Percentiles rank a stretch among this genome's conserved stretches.
Evolutionary conservation across 257 asterid species (phyloP).

Genomic region (Euphrasia confusa): DNA sequence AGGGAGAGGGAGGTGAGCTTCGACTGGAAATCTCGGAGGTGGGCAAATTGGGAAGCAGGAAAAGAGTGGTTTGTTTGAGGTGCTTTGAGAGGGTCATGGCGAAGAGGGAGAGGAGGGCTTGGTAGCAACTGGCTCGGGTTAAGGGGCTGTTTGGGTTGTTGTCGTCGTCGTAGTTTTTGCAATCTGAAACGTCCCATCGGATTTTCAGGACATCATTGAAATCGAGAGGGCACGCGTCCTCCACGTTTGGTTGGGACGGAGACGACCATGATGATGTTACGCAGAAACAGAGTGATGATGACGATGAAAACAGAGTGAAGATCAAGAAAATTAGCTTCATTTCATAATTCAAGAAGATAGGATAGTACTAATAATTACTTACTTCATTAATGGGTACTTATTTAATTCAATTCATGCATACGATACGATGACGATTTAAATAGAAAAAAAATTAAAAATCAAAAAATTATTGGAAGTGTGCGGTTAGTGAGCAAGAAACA

Average conservation of each 20-base stretch:
- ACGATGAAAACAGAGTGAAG: conserved; percentile 24
- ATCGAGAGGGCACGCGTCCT: conserved; percentile 52
- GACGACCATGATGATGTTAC: background rate
- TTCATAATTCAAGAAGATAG: no score
- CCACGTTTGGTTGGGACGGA: no score
- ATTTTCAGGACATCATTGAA: conserved; percentile 46
- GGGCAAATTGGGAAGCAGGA: conserved; percentile 53
- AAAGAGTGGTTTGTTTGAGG: conserved; percentile 50
- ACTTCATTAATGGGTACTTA: no score
- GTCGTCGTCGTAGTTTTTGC: conserved; percentile 27
- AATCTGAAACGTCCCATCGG: conserved; percentile 66
- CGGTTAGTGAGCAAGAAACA: no score
- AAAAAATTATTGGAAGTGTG: no score
- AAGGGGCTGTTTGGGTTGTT: conserved; percentile 10
- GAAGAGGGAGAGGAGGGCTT: conserved; percentile 61
- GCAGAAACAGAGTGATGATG: conserved; percentile 17
- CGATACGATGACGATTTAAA: no score
- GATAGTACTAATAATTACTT: no score
- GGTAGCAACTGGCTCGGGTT: conserved; percentile 42
- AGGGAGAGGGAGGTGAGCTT: conserved; percentile 46
- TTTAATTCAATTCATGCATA: no score
- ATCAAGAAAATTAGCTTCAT: conserved; percentile 39
- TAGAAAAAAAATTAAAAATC: no score
- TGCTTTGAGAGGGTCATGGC: conserved; percentile 56
- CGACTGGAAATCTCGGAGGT: conserved; percentile 63